These are phyloP conservation scores for Leccinum barrowsii DNA, from an alignment of 768 basidiomycete genomes.

Conservation along the genomic window DNA sequence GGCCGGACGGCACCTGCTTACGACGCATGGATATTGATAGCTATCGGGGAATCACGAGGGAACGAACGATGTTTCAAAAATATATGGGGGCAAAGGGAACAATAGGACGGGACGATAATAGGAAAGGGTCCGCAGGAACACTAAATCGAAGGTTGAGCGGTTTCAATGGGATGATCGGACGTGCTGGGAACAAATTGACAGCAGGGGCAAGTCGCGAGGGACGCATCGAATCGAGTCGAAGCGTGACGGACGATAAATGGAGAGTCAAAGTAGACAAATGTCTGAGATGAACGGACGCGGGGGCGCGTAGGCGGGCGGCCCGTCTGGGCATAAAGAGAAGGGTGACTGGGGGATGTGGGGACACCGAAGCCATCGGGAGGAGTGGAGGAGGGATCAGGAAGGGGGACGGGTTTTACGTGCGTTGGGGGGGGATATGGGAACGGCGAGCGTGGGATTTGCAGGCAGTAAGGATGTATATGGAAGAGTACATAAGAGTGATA, in stretches of 20 bases:
- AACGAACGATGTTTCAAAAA: conserved; percentile 8
- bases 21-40: conserved; percentile 19
- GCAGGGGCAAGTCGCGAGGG: conserved; percentile 12
- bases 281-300: background rate
- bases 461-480: conserved; percentile 15
- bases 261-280: conserved; percentile 3
- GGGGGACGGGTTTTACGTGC: conserved; percentile 25
- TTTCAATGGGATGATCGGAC: conserved; percentile 26
- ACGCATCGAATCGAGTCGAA: background rate
- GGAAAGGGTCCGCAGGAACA: conserved; percentile 18
- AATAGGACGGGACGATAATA: conserved; percentile 10
- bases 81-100: conserved; percentile 5
- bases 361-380: conserved; percentile 11
- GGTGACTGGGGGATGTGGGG: conserved; percentile 26
- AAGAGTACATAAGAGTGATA: conserved; percentile 29
- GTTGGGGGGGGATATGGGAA: background rate
- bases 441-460: conserved; percentile 30
- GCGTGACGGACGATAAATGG: conserved; percentile 12
- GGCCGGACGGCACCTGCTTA: conserved; percentile 15
- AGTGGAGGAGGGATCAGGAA: conserved; percentile 12
- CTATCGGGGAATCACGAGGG: conserved; percentile 17
- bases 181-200: background rate
- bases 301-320: conserved; percentile 1
- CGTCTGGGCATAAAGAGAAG: conserved; percentile 5
- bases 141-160: conserved; percentile 28